Evolutionary conservation across 345 rosid species (phyloP).

Genomic region (Gossypium stocksii): DNA sequence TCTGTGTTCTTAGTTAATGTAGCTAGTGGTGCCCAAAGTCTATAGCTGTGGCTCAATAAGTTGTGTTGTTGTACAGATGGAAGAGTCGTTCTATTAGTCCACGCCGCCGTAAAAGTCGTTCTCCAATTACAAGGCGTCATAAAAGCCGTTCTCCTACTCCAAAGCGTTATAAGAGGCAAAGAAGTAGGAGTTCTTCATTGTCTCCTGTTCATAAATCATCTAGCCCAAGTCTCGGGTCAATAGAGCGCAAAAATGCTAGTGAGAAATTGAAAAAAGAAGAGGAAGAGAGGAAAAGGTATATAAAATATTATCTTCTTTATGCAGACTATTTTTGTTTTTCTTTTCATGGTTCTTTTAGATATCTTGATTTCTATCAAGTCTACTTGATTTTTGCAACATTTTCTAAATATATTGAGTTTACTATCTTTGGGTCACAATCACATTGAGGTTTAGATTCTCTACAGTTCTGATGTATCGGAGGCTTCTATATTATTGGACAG

Average conservation of each 20-base stretch:
- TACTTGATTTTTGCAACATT: neutral
- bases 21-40: slow-evolving; percentile 22
- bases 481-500: neutral
- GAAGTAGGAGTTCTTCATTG: slow-evolving; percentile 70
- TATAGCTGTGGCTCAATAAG: slow-evolving; percentile 37
- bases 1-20: slow-evolving; percentile 24
- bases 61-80: slow-evolving; percentile 51
- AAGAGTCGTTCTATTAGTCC: slow-evolving; percentile 83
- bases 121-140: slow-evolving; percentile 54
- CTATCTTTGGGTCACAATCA: neutral
- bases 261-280: slow-evolving; percentile 77
- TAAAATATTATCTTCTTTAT: slow-evolving; percentile 5
- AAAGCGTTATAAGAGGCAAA: slow-evolving; percentile 66
- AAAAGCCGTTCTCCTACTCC: slow-evolving; percentile 76
- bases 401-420: neutral
- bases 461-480: neutral
- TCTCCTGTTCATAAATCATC: slow-evolving; percentile 59
- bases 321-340: neutral
- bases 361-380: neutral
- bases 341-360: slow-evolving; percentile 10
- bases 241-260: slow-evolving; percentile 58
- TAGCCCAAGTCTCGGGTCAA: slow-evolving; percentile 54
- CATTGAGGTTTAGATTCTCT: neutral
- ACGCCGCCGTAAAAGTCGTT: slow-evolving; percentile 57
- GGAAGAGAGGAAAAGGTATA: slow-evolving; percentile 89